Percentiles rank a stretch among this genome's conserved stretches.
phyloP scores from a whole-genome alignment of 805 yeast genomes.

The Metschnikowia dekortorum region DNA sequence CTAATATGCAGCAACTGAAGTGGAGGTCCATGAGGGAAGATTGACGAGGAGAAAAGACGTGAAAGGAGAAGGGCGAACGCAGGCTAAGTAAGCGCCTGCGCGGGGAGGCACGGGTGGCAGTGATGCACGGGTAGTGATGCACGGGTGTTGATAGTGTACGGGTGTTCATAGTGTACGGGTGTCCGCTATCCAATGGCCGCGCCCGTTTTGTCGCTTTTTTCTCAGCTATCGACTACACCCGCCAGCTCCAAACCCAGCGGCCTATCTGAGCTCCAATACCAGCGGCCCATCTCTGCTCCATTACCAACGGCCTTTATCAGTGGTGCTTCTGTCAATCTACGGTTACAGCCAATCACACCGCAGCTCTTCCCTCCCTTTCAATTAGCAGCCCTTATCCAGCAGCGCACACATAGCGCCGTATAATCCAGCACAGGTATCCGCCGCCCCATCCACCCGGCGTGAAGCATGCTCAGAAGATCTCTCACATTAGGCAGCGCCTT shows the following conservation, averaged over 20 bases:
- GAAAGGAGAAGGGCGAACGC: too few species aligned
- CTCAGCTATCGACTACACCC: slow-evolving; percentile 2
- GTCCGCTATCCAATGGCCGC: slow-evolving; percentile 15
- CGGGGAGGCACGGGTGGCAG: not conserved
- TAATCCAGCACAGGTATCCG: too few species aligned
- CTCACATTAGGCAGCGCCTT: not conserved
- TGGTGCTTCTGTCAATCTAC: not conserved
- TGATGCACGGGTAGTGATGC: not conserved
- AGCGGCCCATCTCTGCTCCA: too few species aligned
- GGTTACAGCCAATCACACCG: not conserved
- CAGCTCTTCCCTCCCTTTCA: not conserved
- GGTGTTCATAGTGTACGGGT: slow-evolving; percentile 1
- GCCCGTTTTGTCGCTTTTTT: slow-evolving; percentile 16
- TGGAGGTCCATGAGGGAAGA: too few species aligned
- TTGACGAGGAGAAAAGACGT: too few species aligned
- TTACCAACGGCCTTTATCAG: not conserved
- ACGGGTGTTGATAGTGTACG: not conserved
- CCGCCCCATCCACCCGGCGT: too few species aligned
- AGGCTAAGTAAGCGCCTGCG: too few species aligned
- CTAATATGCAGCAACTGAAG: too few species aligned
- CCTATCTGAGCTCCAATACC: too few species aligned
- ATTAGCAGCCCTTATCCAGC: too few species aligned
- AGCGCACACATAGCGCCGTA: too few species aligned
- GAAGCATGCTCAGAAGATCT: slow-evolving; percentile 12
- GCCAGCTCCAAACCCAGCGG: not conserved